A percentile compares a stretch with the other conserved stretches of the same genome.
phyloP scores from a whole-genome alignment of 768 basidiomycete species.

The Heimioporus sp. region DNA sequence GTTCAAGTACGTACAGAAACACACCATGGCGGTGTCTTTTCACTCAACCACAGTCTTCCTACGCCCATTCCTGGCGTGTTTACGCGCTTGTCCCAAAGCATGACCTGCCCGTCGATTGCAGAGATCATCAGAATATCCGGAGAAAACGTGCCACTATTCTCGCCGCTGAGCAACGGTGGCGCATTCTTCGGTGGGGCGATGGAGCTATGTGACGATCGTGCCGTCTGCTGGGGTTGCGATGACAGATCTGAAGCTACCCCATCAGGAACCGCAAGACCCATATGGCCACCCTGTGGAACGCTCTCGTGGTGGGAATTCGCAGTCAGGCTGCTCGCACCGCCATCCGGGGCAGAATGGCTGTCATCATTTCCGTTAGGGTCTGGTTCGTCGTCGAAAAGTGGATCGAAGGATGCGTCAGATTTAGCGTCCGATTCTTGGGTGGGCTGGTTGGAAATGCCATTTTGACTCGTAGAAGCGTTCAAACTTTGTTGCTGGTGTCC shows the following conservation, averaged over 20 bases:
- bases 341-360: conserved; percentile 13
- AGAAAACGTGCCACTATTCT: conserved; percentile 64
- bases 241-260: conserved; percentile 18
- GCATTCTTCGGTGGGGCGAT: conserved; percentile 69
- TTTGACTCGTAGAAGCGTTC: conserved; percentile 22
- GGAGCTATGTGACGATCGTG: conserved; percentile 31
- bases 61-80: conserved; percentile 65
- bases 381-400: conserved; percentile 86
- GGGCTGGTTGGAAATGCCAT: conserved; percentile 20
- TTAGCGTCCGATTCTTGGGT: conserved; percentile 55
- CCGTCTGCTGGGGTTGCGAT: conserved; percentile 20
- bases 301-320: conserved; percentile 15
- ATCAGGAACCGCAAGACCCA: conserved; percentile 31
- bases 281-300: conserved; percentile 7
- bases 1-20: conserved; percentile 65
- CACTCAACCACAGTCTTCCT: conserved; percentile 84
- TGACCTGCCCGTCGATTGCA: conserved; percentile 88
- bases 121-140: conserved; percentile 85
- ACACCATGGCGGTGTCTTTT: conserved; percentile 95
- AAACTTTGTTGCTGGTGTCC: conserved; percentile 12
- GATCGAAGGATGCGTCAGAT: conserved; percentile 82
- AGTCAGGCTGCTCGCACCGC: conserved; percentile 12
- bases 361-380: conserved; percentile 54
- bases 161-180: conserved; percentile 66
- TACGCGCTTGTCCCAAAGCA: conserved; percentile 86